These are phyloP conservation scores for Hyphopichia khmerensis DNA, from an alignment of 1,139 yeast genomes.

Conservation along the genomic window DNA sequence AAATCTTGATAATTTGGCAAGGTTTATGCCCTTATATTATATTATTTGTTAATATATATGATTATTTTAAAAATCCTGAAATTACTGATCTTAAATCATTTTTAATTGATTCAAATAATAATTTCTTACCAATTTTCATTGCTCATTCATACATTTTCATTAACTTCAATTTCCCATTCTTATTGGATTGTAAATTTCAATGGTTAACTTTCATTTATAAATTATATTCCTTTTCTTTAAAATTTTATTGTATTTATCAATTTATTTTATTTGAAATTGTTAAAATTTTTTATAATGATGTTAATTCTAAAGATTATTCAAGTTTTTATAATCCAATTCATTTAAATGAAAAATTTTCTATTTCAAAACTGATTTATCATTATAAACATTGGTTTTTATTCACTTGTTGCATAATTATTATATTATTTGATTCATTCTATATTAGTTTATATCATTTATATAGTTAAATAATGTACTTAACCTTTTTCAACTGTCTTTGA, in stretches of 20 bases:
- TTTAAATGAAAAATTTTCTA: not conserved
- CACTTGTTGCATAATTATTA: conserved; percentile 1
- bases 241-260: conserved; percentile 27
- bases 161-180: conserved; percentile 16
- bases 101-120: conserved; percentile 23
- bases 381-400: conserved; percentile 1
- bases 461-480: too few relatives aligned
- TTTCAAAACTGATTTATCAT: not conserved
- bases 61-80: conserved; percentile 4
- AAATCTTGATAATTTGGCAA: conserved; percentile 10
- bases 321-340: conserved; percentile 4
- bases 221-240: conserved; percentile 17
- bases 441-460: conserved; percentile 2
- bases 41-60: conserved; percentile 12
- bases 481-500: too few relatives aligned
- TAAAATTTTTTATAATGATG: conserved; percentile 10
- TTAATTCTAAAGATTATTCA: conserved; percentile 5
- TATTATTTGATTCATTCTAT: conserved; percentile 4
- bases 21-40: conserved; percentile 15
- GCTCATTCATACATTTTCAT: conserved; percentile 25
- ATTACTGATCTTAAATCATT: conserved; percentile 6
- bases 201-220: conserved; percentile 12
- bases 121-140: conserved; percentile 26
- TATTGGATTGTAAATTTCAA: conserved; percentile 1
- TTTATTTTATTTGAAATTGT: conserved; percentile 23